Conservation (phyloP, 2,329 filamentous ascomycete species). For the Neonectria sp. region DNA sequence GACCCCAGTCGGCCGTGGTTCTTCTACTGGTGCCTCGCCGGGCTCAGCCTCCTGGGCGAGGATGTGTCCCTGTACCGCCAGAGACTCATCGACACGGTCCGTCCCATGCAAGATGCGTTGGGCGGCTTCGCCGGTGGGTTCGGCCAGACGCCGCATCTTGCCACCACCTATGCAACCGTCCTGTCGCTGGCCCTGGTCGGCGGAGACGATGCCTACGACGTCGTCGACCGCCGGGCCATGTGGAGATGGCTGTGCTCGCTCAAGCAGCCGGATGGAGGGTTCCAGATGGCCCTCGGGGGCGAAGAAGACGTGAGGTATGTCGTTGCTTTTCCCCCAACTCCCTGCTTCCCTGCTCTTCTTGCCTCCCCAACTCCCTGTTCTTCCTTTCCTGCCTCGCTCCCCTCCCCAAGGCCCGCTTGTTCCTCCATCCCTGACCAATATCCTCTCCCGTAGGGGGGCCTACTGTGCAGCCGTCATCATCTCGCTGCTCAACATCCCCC, state of each 20-base stretch:
- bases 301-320: constrained; percentile 92
- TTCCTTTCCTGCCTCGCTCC: constrained; percentile 31
- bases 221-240: constrained; percentile 87
- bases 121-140: constrained; percentile 97
- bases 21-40: constrained; percentile 91
- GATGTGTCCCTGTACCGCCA: constrained; percentile 78
- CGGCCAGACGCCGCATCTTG: constrained; percentile 90
- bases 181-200: constrained; percentile 86
- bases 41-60: constrained; percentile 81
- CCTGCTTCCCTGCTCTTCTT: background rate
- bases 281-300: constrained; percentile 86
- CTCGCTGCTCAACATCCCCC: constrained; percentile 85
- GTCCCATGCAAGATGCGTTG: constrained; percentile 83
- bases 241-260: constrained; percentile 91
- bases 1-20: constrained; percentile 96
- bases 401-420: constrained; percentile 31
- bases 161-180: constrained; percentile 88
- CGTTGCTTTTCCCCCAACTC: constrained; percentile 7
- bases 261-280: constrained; percentile 92
- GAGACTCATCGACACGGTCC: constrained; percentile 81
- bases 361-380: constrained; percentile 31
- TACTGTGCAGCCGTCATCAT: constrained; percentile 93
- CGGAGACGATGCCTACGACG: constrained; percentile 78
- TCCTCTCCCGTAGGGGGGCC: constrained; percentile 74
- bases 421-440: constrained; percentile 34